Evolutionary conservation across 352 stramenopile genomes (phyloP).

Genomic region (Pythium periplocum): DNA sequence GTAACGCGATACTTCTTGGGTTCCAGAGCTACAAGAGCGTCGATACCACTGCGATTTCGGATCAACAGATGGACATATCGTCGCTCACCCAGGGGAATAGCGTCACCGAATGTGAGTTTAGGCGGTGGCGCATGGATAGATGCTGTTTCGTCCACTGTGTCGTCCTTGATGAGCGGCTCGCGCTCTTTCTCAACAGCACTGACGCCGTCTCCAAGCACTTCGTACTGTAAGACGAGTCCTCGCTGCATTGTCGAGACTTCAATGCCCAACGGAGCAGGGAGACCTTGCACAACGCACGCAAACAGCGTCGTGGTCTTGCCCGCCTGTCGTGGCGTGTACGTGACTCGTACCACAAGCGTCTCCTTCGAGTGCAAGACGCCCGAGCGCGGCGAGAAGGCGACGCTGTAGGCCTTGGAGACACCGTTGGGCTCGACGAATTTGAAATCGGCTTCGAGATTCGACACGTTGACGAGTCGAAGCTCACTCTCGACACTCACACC

Average conservation of each 20-base stretch:
- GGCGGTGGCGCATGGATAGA: conserved; percentile 23
- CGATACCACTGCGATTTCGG: conserved; percentile 77
- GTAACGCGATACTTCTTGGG: conserved; percentile 45
- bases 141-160: too few relatives aligned
- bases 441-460: conserved; percentile 69
- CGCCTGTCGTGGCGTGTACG: conserved; percentile 53
- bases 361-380: conserved; percentile 63
- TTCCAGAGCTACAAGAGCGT: conserved; percentile 51
- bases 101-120: conserved; percentile 61
- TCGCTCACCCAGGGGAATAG: conserved; percentile 50
- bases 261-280: conserved; percentile 52
- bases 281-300: conserved; percentile 54
- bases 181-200: conserved; percentile 6
- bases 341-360: conserved; percentile 35
- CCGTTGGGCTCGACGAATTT: conserved; percentile 70
- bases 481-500: conserved; percentile 40
- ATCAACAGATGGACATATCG: conserved; percentile 43
- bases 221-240: conserved; percentile 74
- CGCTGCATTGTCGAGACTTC: conserved; percentile 66
- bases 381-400: conserved; percentile 38
- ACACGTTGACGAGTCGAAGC: conserved; percentile 70
- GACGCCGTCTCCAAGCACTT: conserved; percentile 31
- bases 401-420: conserved; percentile 33
- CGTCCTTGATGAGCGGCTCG: too few relatives aligned
- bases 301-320: conserved; percentile 49